Base-by-base conservation (phyloP, 306 rosid genomes). In the Acmispon strigosus region DNA sequence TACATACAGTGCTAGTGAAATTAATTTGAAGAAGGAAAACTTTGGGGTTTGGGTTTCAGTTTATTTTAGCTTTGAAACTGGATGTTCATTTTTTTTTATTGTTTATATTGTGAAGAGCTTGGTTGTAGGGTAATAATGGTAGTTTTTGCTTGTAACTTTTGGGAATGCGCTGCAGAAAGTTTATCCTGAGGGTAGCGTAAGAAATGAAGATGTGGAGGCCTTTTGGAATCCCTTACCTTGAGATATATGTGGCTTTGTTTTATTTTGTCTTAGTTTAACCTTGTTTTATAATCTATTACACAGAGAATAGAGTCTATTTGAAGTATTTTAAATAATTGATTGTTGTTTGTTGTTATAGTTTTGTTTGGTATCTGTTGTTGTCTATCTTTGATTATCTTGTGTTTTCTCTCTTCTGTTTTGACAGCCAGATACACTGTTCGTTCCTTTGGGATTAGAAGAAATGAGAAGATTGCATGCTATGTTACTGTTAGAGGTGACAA, bases 401-500 rank as follows among this genome's bases (percentile, higher is more conserved):
- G 37, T 7, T 43, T 24, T 14, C 41, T 14, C 3, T 19, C 13
- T 14, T 47, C 57, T 24, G 24, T 67, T 42, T 49, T 70, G 19
- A 66, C 75, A 91, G 96, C 97, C 0, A 80, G 93, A 76, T 91
- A 89, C 83, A 91, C 96, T 66, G 92, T 91, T 2, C 66, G 96
- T 6, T 86, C 92, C 15, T 91, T 89, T 53, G 97, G 96, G 7
- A 91, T 91, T 50, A 85, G 96, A 53, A 79, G 91, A 61, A 91
- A 91, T 73, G 97, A 91, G 53, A 91, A 91, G 85, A 91, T 91
- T 77, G 97, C 96, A 0, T 91, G 97, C 86, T 82, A 91, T 64
- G 97, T 91, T 24, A 91, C 93, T 65, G 96, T 87, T 5, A 85
- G 93, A 77, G 96, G 96, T 12, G 97, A 91, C 11, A 91, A 91